phyloP scores from a whole-genome alignment of 2,329 filamentous ascomycete genomes.

The Penicillium decumbens region DNA sequence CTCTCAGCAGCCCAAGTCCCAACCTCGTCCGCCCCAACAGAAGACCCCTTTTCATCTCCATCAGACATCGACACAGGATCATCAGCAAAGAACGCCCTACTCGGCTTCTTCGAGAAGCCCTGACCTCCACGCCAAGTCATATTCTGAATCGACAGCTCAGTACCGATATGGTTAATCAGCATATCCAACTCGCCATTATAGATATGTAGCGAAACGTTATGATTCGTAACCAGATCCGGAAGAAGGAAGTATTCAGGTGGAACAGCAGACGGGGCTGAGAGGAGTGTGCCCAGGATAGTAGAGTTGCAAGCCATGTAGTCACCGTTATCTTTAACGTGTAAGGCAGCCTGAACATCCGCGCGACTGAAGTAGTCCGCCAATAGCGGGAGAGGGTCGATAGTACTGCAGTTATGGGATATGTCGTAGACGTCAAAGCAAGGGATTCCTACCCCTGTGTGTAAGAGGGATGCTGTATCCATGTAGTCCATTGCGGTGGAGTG shows the following conservation, averaged over 20 bases:
- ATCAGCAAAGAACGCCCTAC: slow-evolving; percentile 24
- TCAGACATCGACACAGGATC: slow-evolving; percentile 17
- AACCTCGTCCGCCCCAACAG: slow-evolving; percentile 2
- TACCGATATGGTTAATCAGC: slow-evolving; percentile 37
- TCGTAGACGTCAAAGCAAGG: slow-evolving; percentile 35
- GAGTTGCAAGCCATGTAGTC: slow-evolving; percentile 30
- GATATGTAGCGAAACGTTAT: slow-evolving; percentile 34
- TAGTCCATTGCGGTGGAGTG: slow-evolving; percentile 35
- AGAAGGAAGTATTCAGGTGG: slow-evolving; percentile 34
- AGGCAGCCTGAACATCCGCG: slow-evolving; percentile 30
- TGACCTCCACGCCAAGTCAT: slow-evolving; percentile 40
- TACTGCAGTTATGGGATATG: slow-evolving; percentile 31
- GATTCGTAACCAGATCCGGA: slow-evolving; percentile 28
- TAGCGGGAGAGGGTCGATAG: slow-evolving; percentile 20
- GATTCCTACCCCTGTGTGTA: slow-evolving; percentile 9
- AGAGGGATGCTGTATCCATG: slow-evolving; percentile 17
- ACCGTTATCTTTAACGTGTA: slow-evolving; percentile 25
- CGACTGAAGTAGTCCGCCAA: slow-evolving; percentile 33
- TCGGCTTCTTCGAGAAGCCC: slow-evolving; percentile 32
- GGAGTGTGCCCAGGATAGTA: slow-evolving; percentile 26
- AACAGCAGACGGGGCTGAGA: slow-evolving; percentile 17
- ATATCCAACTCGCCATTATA: slow-evolving; percentile 39
- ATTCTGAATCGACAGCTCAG: slow-evolving; percentile 37
- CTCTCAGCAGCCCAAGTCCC: slow-evolving; percentile 34
- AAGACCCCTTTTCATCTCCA: too few species aligned